A percentile compares a stretch with the other conserved stretches of the same genome.
Evolutionary conservation across 2,329 filamentous ascomycete genomes (phyloP).

Genomic region (Rhytidhysteron rufulum): DNA sequence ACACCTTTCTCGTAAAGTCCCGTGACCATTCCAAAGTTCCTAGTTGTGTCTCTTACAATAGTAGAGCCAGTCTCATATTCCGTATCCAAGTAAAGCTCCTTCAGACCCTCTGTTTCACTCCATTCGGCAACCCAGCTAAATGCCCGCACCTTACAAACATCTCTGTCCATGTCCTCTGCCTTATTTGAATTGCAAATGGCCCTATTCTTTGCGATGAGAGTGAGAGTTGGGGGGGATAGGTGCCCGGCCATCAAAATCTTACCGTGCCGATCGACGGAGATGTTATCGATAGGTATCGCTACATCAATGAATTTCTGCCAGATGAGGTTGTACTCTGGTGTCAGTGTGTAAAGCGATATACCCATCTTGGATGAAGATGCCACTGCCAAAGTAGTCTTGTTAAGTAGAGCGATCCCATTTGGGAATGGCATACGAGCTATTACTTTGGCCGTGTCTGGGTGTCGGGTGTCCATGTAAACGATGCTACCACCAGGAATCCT

Average conservation of each 20-base stretch:
- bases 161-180: constrained; percentile 10
- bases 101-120: constrained; percentile 30
- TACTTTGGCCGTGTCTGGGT: constrained; percentile 9
- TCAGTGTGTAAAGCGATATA: constrained; percentile 32
- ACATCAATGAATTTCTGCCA: constrained; percentile 15
- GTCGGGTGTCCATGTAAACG: constrained; percentile 28
- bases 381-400: constrained; percentile 35
- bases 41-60: constrained; percentile 34
- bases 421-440: constrained; percentile 37
- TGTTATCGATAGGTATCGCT: constrained; percentile 37
- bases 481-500: constrained; percentile 35
- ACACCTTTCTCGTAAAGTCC: constrained; percentile 42
- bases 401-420: constrained; percentile 39
- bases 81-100: constrained; percentile 33
- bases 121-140: constrained; percentile 39
- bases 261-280: constrained; percentile 35
- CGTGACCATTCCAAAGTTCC: constrained; percentile 31
- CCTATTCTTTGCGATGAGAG: constrained; percentile 17
- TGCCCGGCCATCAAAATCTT: constrained; percentile 42
- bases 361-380: constrained; percentile 32
- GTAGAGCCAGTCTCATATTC: constrained; percentile 36
- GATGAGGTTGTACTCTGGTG: constrained; percentile 8
- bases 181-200: constrained; percentile 12
- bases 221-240: constrained; percentile 31
- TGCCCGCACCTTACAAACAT: constrained; percentile 22